Evolutionary conservation across 164 flowering plant species (phyloP), one percentile per base, ranked within the genome.

Genomic region (Magnolia changhungtana): DNA sequence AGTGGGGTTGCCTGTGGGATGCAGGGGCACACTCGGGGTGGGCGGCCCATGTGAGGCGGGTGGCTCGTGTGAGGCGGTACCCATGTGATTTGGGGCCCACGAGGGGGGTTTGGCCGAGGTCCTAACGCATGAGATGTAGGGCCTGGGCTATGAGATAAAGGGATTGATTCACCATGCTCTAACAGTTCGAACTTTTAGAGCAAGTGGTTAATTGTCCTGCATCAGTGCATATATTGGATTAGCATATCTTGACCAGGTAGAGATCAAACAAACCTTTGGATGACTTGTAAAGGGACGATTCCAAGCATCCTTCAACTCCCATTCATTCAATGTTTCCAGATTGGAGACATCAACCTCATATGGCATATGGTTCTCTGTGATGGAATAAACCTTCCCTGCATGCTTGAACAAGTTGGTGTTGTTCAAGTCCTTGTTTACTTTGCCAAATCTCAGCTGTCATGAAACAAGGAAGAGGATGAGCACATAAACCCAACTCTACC

Each of bases 241-340:
- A 37, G 45, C 45, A 37, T 0, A 37, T 37, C 45, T 37, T 37
- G 45, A 37, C 45, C 45, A 4, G 1, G 61, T 67, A 7, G 24
- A 67, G 16, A 13, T 67, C 63, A 59, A 63, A 55, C 37, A 8
- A 67, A 79, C 81, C 78, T 79, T 79, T 37, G 81, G 78, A 72
- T 79, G 81, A 51, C 76, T 72, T 7, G 78, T 72, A 49, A 75
- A 79, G 27, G 81, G 76, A 31, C 81, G 81, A 59, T 72, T 49
- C 81, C 81, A 79, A 67, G 75, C 68, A 19, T 67, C 73, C 29
- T 59, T 19, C 3, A 79, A 13, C 29, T 72, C 78, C 81, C 81
- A 79, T 7, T 6, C 37, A 10, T 65, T n/a, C 59, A 68, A 23
- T 45, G 78, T 76, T 1, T 76, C 31, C 29, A 78, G 50, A 27